Percentiles rank a stretch among this genome's conserved stretches.
Evolutionary conservation across 202 grass and related monocot genomes (phyloP).

Genomic region (Digitaria exilis): DNA sequence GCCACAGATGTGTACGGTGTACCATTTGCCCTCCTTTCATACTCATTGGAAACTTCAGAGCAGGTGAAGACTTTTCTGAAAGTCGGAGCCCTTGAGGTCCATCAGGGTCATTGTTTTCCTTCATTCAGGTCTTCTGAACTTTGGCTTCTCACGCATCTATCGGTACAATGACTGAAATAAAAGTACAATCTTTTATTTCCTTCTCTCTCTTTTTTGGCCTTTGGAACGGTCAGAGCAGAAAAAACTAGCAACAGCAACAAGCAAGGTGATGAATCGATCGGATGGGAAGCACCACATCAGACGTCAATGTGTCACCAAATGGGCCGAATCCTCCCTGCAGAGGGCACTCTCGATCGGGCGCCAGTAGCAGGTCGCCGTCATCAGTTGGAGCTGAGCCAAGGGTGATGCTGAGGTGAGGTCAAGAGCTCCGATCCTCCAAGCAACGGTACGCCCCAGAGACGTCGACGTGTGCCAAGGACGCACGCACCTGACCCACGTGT

Average conservation of each 20-base stretch:
- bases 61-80: neutral
- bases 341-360: neutral
- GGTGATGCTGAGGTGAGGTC: constrained; percentile 45
- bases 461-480: neutral
- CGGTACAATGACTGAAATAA: neutral
- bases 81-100: neutral
- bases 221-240: neutral
- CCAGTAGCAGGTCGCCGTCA: constrained; percentile 50
- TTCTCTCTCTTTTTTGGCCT: neutral
- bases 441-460: constrained; percentile 11
- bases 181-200: neutral
- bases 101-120: neutral
- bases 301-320: constrained; percentile 50
- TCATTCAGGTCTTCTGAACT: neutral
- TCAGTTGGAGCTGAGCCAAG: constrained; percentile 28
- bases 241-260: constrained; percentile 5
- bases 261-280: constrained; percentile 14
- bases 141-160: neutral
- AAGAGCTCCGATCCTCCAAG: constrained; percentile 20
- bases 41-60: neutral
- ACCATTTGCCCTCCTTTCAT: neutral
- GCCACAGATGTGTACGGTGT: constrained; percentile 19
- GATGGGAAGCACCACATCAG: constrained; percentile 37
- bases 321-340: neutral
- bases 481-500: neutral